These are phyloP conservation scores for Psilocybe mexicana DNA, from an alignment of 1,284 basidiomycete species.

Conservation along the genomic window DNA sequence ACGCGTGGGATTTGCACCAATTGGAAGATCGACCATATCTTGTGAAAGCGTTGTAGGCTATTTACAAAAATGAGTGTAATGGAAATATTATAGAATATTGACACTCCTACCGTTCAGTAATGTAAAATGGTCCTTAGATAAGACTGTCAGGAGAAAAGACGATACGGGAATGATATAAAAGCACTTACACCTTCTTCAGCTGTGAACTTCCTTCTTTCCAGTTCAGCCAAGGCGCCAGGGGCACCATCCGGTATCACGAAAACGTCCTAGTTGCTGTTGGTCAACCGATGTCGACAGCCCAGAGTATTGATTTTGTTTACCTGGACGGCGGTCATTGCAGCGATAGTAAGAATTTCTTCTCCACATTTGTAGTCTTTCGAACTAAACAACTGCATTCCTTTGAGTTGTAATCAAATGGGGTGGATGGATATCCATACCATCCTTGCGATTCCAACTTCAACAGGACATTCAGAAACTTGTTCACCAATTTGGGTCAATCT, in stretches of 20 bases:
- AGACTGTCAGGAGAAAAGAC: slow-evolving; percentile 1
- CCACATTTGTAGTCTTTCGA: slow-evolving; percentile 86
- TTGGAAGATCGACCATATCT: slow-evolving; percentile 79
- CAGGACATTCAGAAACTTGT: slow-evolving; percentile 76
- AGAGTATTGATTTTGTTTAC: slow-evolving; percentile 33
- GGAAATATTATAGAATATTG: not conserved
- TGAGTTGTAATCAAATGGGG: not conserved
- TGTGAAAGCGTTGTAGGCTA: slow-evolving; percentile 91
- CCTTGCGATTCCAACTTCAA: slow-evolving; percentile 73
- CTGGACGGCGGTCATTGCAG: slow-evolving; percentile 92
- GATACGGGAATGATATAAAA: slow-evolving; percentile 3
- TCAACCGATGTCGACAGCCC: not conserved
- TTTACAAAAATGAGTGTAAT: not conserved
- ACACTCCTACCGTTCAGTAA: slow-evolving; percentile 21
- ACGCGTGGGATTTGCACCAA: slow-evolving; percentile 91
- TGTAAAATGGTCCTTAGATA: slow-evolving; percentile 26
- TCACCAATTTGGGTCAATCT: slow-evolving; percentile 65
- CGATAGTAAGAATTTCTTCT: slow-evolving; percentile 92
- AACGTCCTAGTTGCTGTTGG: slow-evolving; percentile 58
- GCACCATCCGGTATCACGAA: slow-evolving; percentile 87
- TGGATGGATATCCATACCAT: slow-evolving; percentile 51
- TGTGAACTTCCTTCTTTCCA: slow-evolving; percentile 93
- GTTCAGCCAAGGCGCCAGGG: slow-evolving; percentile 81
- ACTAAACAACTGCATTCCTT: slow-evolving; percentile 66
- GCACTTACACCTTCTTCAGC: slow-evolving; percentile 89